These are phyloP conservation scores for Sechiopsis laciniata DNA, from an alignment of 306 rosid species.

Conservation along the genomic window DNA sequence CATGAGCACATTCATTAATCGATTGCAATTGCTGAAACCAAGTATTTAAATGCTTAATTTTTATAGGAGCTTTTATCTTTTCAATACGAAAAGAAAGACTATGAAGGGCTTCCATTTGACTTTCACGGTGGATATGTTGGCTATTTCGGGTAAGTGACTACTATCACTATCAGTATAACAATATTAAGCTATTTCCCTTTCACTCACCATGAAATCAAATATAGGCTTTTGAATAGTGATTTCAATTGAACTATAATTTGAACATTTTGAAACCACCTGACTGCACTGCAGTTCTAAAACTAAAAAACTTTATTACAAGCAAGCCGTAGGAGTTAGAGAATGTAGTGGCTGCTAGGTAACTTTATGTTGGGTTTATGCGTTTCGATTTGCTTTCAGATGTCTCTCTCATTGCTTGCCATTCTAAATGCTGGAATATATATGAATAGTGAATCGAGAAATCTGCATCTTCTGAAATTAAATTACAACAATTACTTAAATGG, in stretches of 20 bases:
- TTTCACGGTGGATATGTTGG: conserved; percentile 94
- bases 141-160: conserved; percentile 76
- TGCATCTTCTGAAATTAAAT: conserved; percentile 4
- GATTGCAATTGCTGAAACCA: neutral
- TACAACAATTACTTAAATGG: neutral
- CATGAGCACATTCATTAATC: neutral
- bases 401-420: conserved; percentile 5
- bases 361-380: conserved; percentile 3
- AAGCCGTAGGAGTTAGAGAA: neutral
- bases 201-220: neutral
- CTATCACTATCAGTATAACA: neutral
- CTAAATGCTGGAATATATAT: neutral
- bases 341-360: neutral
- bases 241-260: neutral
- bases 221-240: neutral
- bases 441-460: neutral
- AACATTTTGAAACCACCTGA: neutral
- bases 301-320: neutral
- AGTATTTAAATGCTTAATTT: conserved; percentile 21
- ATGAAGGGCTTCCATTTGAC: conserved; percentile 81
- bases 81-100: conserved; percentile 55
- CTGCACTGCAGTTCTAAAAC: neutral
- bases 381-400: conserved; percentile 12
- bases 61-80: conserved; percentile 73
- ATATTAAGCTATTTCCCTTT: neutral